phyloP scores from a whole-genome alignment of 2,329 filamentous ascomycete genomes.

The Aspergillus phoenicis region DNA sequence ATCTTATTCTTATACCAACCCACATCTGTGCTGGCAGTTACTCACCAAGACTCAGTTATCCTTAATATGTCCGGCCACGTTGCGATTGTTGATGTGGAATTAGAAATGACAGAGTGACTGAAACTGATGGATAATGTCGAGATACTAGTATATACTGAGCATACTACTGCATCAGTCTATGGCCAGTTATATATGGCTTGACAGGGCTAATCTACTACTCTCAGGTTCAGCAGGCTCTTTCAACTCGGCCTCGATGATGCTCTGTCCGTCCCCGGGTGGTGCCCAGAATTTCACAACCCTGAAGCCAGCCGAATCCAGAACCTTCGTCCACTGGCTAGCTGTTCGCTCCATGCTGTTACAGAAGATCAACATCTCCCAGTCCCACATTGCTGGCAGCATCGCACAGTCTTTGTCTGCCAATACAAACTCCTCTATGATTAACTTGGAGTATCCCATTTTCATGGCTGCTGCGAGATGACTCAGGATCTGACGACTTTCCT shows the following conservation, averaged over 20 bases:
- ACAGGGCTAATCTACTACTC: not conserved
- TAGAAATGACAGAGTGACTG: too few species aligned
- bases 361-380: conserved; percentile 4
- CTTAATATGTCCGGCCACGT: too few species aligned
- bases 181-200: not conserved
- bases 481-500: not conserved
- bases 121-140: too few species aligned
- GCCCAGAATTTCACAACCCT: not conserved
- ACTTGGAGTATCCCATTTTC: not conserved
- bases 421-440: not conserved
- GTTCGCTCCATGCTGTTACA: not conserved
- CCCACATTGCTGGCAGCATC: conserved; percentile 3
- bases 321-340: not conserved
- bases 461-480: not conserved
- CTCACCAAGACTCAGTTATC: too few species aligned
- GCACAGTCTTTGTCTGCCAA: not conserved
- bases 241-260: not conserved
- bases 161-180: too few species aligned
- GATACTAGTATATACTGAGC: too few species aligned
- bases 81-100: too few species aligned
- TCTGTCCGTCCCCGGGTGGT: not conserved
- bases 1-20: too few species aligned
- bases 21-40: too few species aligned
- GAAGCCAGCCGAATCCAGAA: not conserved
- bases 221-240: not conserved